phyloP scores from a whole-genome alignment of 2,329 filamentous ascomycete genomes.

The Coniochaeta sp. region DNA sequence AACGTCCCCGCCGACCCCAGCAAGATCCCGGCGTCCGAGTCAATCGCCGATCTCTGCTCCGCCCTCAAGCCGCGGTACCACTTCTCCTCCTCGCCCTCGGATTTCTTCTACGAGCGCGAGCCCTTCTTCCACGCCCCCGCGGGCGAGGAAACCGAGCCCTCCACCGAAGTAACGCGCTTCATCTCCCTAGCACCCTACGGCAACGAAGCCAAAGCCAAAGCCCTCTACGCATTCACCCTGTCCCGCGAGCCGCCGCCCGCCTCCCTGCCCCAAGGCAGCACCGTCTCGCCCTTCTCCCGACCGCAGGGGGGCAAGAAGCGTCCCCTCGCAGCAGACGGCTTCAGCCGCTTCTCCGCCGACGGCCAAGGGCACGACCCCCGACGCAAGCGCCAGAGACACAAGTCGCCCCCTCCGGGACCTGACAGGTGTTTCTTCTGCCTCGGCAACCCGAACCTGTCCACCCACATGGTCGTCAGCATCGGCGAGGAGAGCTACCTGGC shows the following conservation, averaged over 20 bases:
- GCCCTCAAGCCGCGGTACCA: constrained; percentile 87
- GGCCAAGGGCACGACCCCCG: constrained; percentile 38
- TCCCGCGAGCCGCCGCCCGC: constrained; percentile 53
- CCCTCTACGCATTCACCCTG: constrained; percentile 71
- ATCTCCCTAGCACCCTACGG: constrained; percentile 77
- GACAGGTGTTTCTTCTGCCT: constrained; percentile 93
- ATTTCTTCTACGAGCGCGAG: constrained; percentile 81
- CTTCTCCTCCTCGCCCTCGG: constrained; percentile 58
- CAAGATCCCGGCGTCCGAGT: constrained; percentile 48
- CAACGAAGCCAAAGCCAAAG: constrained; percentile 70
- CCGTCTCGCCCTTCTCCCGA: constrained; percentile 61
- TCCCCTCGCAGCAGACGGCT: constrained; percentile 36
- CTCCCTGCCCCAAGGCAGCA: constrained; percentile 61
- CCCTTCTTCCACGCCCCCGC: constrained; percentile 69
- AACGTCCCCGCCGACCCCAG: constrained; percentile 44
- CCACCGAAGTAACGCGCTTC: constrained; percentile 66
- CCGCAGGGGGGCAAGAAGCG: constrained; percentile 50
- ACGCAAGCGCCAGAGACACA: constrained; percentile 31
- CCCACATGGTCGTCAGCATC: constrained; percentile 85
- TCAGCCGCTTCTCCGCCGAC: constrained; percentile 38
- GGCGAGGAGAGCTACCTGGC: constrained; percentile 84
- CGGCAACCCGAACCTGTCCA: constrained; percentile 73
- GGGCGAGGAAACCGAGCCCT: constrained; percentile 37
- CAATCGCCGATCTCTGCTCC: constrained; percentile 70
- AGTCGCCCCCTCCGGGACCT: constrained; percentile 57